phyloP scores from a whole-genome alignment of 805 yeast genomes.

The Diddensiella caesifluorescens region DNA sequence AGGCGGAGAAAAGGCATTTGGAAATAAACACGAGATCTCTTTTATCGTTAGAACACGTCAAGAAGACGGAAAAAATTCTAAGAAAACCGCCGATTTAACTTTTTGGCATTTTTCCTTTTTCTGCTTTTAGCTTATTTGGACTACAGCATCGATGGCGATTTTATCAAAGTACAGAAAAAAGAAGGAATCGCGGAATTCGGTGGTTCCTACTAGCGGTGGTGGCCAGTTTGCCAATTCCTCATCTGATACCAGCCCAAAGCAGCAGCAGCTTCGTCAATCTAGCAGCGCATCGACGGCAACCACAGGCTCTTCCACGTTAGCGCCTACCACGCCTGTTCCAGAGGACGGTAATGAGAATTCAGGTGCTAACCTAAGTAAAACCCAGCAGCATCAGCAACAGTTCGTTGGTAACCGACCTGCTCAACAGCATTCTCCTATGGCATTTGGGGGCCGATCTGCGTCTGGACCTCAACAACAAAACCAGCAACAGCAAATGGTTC shows the following conservation, averaged over 20 bases:
- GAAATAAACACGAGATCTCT: too few relatives aligned
- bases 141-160: conserved; percentile 9
- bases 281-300: conserved; percentile 1
- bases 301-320: conserved; percentile 6
- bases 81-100: too few relatives aligned
- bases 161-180: conserved; percentile 6
- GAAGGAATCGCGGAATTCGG: conserved; percentile 3
- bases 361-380: not conserved
- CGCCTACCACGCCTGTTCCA: not conserved
- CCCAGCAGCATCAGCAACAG: not conserved
- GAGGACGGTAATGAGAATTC: not conserved
- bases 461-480: conserved; percentile 8
- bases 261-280: not conserved
- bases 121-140: too few relatives aligned
- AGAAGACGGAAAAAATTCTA: too few relatives aligned
- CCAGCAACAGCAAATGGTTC: conserved; percentile 1
- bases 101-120: too few relatives aligned
- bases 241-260: conserved; percentile 2
- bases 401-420: not conserved
- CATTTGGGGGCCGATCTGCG: conserved; percentile 5
- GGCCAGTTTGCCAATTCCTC: conserved; percentile 1
- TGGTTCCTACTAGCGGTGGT: conserved; percentile 2
- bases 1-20: too few relatives aligned
- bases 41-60: too few relatives aligned
- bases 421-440: not conserved